Evolutionary conservation across 257 asterid genomes (phyloP).

Genomic region (Anisodus acutangulus): DNA sequence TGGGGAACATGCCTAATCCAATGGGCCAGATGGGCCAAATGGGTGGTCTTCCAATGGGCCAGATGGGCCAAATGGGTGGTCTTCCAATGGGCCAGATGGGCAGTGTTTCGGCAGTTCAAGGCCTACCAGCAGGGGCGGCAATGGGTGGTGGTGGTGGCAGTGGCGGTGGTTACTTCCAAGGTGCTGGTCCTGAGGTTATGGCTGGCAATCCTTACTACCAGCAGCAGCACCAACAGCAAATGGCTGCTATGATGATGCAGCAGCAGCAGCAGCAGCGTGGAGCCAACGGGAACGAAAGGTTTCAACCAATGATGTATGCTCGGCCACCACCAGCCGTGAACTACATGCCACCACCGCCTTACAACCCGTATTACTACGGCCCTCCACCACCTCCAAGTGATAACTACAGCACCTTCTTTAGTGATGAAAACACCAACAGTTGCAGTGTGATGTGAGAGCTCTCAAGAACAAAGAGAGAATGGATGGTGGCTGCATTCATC

Average conservation of each 20-base stretch:
- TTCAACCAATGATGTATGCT: constrained; percentile 97
- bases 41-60: constrained; percentile 34
- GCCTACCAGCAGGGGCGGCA: constrained; percentile 56
- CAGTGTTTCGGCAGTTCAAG: constrained; percentile 69
- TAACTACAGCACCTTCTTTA: constrained; percentile 34
- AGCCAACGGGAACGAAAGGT: constrained; percentile 86
- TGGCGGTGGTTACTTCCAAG: constrained; percentile 57
- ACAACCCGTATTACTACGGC: constrained; percentile 43
- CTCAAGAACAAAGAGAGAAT: not conserved
- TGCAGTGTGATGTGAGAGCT: constrained; percentile 38
- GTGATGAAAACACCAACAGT: constrained; percentile 43
- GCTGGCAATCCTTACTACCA: constrained; percentile 57
- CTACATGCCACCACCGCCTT: constrained; percentile 74
- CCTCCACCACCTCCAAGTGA: constrained; percentile 35
- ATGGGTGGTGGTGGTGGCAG: constrained; percentile 46
- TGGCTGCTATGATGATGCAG: constrained; percentile 86
- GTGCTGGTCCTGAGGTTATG: constrained; percentile 57
- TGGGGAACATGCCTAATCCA: constrained; percentile 47
- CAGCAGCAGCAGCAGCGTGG: constrained; percentile 62
- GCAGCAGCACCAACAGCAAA: constrained; percentile 48
- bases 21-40: constrained; percentile 48
- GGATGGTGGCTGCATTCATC: constrained; percentile 33
- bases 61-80: constrained; percentile 37
- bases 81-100: constrained; percentile 46
- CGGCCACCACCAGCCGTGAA: constrained; percentile 90